Base-by-base conservation (phyloP, 352 stramenopile genomes). In the Phytopythium delawarense region DNA sequence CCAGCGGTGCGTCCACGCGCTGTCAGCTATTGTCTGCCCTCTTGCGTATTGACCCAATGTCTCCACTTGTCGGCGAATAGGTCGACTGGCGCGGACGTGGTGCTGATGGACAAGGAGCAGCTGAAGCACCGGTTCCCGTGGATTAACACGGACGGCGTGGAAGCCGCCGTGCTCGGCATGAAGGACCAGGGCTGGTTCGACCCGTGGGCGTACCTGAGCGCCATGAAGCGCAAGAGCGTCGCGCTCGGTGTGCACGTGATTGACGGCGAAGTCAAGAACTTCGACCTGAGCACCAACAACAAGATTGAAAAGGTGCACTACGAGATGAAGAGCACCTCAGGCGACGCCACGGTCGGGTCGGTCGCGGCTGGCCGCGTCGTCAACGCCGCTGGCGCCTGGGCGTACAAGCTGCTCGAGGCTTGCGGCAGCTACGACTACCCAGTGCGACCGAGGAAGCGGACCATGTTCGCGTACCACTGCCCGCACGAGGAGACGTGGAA, bases 131-230 rank as follows among this genome's bases (percentile, higher is more conserved):
- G 76, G 28, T 95, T 91, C 54, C 84, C 86, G 49, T 95, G 86
- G 86, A 81, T 95, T 15, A 85, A 77, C 46, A 84, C 79, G 28
- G 72, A 84, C 5, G 86, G 77, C 4, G 69, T 95, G 5, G 69
- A 76, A 16, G 72, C 75, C 35, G 86, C 74, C 8, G 78, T 84
- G 16, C 64, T 95, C 18, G 86, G 86, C 11, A 63, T 89, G 23
- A 79, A 87, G 45, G 62, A 92, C 52, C 80, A 93, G 48, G 86
- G 86, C 21, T 95, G 86, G 86, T 95, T 95, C 65, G 86, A 95
- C 44, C 86, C 86, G 6, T 95, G 86, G 86, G 81, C 82, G 5
- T 92, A 80, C 64, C 68, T 95, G 54, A 76, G 66, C 12, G 84
- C 83, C 15, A 82, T 94, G 63, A 92, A 91, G 67, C 75, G 70